Evolutionary conservation across 2,329 filamentous ascomycete genomes (phyloP).

Genomic region (Exophiala sp.): DNA sequence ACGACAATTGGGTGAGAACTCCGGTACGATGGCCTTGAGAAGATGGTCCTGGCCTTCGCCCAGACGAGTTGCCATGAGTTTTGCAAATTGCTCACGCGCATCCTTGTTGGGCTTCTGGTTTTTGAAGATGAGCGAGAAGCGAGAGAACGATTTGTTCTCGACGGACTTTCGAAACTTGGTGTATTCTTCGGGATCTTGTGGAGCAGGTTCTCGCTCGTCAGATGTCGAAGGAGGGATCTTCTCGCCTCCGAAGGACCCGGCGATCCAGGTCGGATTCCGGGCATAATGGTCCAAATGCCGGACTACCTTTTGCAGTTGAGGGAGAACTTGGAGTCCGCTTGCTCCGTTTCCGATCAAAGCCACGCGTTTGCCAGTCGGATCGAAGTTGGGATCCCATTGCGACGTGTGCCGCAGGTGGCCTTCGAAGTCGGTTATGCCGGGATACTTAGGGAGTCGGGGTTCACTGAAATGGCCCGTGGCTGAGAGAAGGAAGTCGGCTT

Average conservation of each 20-base stretch:
- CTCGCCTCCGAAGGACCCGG: constrained; percentile 47
- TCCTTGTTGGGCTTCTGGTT: not conserved
- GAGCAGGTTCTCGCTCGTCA: constrained; percentile 1
- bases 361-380: constrained; percentile 21
- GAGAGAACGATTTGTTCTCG: not conserved
- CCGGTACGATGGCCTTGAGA: not conserved
- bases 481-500: constrained; percentile 50
- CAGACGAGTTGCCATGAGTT: not conserved
- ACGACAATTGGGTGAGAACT: constrained; percentile 41
- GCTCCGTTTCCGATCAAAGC: constrained; percentile 29
- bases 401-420: constrained; percentile 39
- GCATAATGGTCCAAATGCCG: constrained; percentile 30
- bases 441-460: constrained; percentile 23
- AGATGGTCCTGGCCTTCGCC: not conserved
- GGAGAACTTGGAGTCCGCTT: constrained; percentile 31
- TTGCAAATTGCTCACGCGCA: not conserved
- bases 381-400: constrained; percentile 33
- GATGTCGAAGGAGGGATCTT: constrained; percentile 1
- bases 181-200: constrained; percentile 2
- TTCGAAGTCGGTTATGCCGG: constrained; percentile 30
- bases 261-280: constrained; percentile 30
- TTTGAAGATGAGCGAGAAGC: constrained; percentile 4
- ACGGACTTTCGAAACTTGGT: constrained; percentile 2
- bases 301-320: constrained; percentile 37
- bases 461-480: constrained; percentile 54